Base-by-base conservation (phyloP, 179 eudicot species). In the Drosera spatulata region DNA sequence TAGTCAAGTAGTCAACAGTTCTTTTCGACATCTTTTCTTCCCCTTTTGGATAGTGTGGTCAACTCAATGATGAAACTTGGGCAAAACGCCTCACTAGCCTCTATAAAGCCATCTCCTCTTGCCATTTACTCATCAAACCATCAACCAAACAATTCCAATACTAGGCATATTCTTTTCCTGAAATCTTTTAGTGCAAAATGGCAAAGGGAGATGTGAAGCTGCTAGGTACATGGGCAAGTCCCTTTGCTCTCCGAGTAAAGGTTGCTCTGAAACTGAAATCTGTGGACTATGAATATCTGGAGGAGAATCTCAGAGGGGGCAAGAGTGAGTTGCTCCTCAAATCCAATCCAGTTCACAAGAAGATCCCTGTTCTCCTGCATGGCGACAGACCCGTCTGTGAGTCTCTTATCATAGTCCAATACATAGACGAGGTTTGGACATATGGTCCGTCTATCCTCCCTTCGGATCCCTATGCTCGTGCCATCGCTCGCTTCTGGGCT, bases 251-350 rank as follows among this genome's bases (percentile, higher is more conserved):
- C 69, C 66, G 82, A 41, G 70, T 67, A 2, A 61, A 53, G 38
- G 66, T 82, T 10, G 83, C 82, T 3, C 65, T 82, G 1, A 57
- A 61, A 59, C 33, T 65, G 13, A 69, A 83, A 61, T 74, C 80
- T 0, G 59, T 83, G 1, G 70, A 59, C 3, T 78, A 71, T 50
- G 83, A 83, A 48, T 80, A 66, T 47, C 6, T 73, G 3, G 55
- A 60, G 52, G 79, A 77, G 53, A 69, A 59, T 7, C 49, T 75
- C 51, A 37, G 10, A 0, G 33, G 33, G 33, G 37, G 68, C 3
- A 83, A 83, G 62, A 71, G 77, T 44, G 85, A 80, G 55, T 75
- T 83, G 7, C 71, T 79, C 22, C 60, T 78, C 4, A 71, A 76
- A 53, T 61, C 73, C 3, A 82, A 82, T 65, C 83, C 86, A 0